These are phyloP conservation scores for Boletus vinaceobasis DNA, from an alignment of 768 basidiomycete genomes.

Conservation along the genomic window DNA sequence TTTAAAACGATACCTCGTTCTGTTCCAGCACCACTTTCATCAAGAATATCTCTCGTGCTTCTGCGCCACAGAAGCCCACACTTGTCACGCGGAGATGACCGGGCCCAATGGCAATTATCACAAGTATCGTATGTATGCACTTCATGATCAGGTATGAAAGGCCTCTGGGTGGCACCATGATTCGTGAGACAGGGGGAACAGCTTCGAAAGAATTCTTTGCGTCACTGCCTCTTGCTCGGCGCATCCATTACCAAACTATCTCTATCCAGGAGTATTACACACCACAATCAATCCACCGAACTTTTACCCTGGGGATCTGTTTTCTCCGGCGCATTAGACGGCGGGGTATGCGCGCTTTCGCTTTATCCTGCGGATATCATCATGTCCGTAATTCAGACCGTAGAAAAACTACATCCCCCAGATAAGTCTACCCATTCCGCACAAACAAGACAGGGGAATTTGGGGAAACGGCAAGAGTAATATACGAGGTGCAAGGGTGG, in stretches of 20 bases:
- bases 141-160: conserved; percentile 58
- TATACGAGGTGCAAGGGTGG: conserved; percentile 73
- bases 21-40: conserved; percentile 2
- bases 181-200: conserved; percentile 84
- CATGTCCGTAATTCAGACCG: conserved; percentile 89
- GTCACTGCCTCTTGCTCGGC: conserved; percentile 53
- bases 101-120: conserved; percentile 52
- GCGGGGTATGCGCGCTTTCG: conserved; percentile 73
- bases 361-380: conserved; percentile 89
- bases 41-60: conserved; percentile 1
- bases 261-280: not conserved
- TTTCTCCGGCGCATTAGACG: conserved; percentile 75
- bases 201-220: conserved; percentile 79
- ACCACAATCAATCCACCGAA: not conserved
- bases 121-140: conserved; percentile 36
- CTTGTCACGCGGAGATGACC: conserved; percentile 31
- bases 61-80: conserved; percentile 9
- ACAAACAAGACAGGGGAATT: conserved; percentile 41
- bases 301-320: conserved; percentile 70
- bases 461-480: conserved; percentile 56
- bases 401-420: conserved; percentile 69
- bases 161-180: conserved; percentile 85
- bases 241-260: conserved; percentile 20
- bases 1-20: conserved; percentile 16
- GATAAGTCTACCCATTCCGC: conserved; percentile 12